Conservation (phyloP, 352 stramenopile species). For the Globisporangium paddicum region DNA sequence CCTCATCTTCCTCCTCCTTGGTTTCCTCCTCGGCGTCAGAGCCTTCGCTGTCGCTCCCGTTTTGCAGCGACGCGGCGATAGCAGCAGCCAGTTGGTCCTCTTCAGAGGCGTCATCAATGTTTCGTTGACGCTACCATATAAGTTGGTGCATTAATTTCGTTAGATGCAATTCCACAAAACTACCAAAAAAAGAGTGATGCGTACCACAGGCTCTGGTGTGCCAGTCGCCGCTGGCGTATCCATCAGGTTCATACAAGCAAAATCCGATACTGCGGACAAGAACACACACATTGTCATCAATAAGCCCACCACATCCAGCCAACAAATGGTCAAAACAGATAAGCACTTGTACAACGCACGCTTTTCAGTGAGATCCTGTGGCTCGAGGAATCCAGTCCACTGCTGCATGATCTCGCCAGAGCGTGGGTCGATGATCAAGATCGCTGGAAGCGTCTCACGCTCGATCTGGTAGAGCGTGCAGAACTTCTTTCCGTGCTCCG, state of each 20-base stretch:
- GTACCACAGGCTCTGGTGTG: neutral
- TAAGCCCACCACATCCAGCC: neutral
- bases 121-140: neutral
- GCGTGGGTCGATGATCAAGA: constrained; percentile 73
- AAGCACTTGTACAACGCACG: constrained; percentile 24
- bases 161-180: neutral
- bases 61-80: constrained; percentile 75
- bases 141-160: neutral
- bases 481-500: constrained; percentile 81
- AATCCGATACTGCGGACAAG: constrained; percentile 48
- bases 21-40: constrained; percentile 24
- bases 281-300: constrained; percentile 4
- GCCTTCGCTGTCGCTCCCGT: constrained; percentile 26
- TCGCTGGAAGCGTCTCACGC: constrained; percentile 52
- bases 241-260: constrained; percentile 48
- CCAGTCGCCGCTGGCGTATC: constrained; percentile 14
- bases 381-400: constrained; percentile 69
- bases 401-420: constrained; percentile 63
- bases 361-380: constrained; percentile 68
- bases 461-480: constrained; percentile 81
- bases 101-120: constrained; percentile 59
- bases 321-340: neutral
- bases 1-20: constrained; percentile 32
- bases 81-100: constrained; percentile 75
- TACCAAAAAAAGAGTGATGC: neutral